Conservation (phyloP, 164 flowering plant species). For the Aristolochia californica region DNA sequence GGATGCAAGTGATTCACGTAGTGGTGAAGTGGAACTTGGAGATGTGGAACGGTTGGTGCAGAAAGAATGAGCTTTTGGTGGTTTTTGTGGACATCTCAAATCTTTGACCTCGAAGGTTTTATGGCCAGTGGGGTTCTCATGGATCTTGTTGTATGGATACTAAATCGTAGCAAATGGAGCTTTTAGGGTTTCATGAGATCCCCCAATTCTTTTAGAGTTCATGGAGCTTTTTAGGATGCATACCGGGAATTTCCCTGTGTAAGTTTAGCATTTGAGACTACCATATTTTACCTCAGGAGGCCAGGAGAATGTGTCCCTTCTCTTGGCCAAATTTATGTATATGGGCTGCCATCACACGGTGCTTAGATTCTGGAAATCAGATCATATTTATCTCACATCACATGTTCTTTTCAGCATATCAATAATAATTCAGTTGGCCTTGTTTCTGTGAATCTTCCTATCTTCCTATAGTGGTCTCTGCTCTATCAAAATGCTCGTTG, state of each 20-base stretch:
- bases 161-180: neutral
- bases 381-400: neutral
- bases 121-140: neutral
- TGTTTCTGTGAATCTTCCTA: too few species aligned
- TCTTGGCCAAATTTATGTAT: neutral
- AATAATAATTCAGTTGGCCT: neutral
- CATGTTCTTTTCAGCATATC: neutral
- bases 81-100: neutral
- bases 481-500: too few species aligned
- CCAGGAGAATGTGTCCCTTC: neutral
- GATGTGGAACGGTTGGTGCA: slow-evolving; percentile 69
- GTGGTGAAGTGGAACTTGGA: slow-evolving; percentile 50
- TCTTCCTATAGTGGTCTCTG: too few species aligned
- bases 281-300: too few species aligned
- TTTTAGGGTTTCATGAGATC: too few species aligned
- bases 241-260: too few species aligned
- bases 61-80: slow-evolving; percentile 16
- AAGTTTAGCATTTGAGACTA: too few species aligned
- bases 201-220: too few species aligned
- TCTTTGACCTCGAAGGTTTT: neutral
- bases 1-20: slow-evolving; percentile 28
- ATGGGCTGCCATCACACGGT: neutral
- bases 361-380: too few species aligned
- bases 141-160: too few species aligned
- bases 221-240: too few species aligned